Evolutionary conservation across 768 basidiomycete genomes (phyloP).

Genomic region (Chiua virens): DNA sequence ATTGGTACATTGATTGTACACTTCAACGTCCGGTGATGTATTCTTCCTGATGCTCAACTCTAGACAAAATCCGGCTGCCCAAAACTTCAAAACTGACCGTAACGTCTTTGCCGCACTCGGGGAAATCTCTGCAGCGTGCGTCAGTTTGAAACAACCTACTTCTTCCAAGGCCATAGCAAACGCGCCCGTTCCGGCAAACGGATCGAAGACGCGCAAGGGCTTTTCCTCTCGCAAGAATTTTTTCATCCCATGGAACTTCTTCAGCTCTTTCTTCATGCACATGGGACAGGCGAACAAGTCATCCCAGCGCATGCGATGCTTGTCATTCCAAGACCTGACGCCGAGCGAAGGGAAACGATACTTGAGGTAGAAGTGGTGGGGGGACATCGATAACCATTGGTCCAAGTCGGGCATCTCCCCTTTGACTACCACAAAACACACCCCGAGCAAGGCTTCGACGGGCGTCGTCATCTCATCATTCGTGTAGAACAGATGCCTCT

Average conservation of each 20-base stretch:
- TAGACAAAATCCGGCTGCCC: neutral
- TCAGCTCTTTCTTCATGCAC: conserved; percentile 38
- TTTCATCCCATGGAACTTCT: conserved; percentile 32
- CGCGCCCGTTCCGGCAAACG: conserved; percentile 53
- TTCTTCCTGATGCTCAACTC: conserved; percentile 35
- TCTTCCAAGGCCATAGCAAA: conserved; percentile 61
- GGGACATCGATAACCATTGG: conserved; percentile 52
- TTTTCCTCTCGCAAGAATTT: conserved; percentile 29
- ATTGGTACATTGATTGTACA: conserved; percentile 77
- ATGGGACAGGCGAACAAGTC: conserved; percentile 46
- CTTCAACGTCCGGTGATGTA: conserved; percentile 50
- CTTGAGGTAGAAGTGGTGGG: conserved; percentile 57
- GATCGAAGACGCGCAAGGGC: conserved; percentile 38
- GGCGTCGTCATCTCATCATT: conserved; percentile 38
- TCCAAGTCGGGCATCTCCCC: conserved; percentile 33
- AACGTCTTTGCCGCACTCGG: conserved; percentile 73
- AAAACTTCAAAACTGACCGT: conserved; percentile 39
- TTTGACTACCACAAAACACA: conserved; percentile 48
- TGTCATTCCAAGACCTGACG: conserved; percentile 39
- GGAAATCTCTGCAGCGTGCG: conserved; percentile 70
- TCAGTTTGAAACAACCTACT: conserved; percentile 55
- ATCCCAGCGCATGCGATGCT: conserved; percentile 28
- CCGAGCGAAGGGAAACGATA: conserved; percentile 48
- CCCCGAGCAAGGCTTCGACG: conserved; percentile 42
- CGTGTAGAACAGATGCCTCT: conserved; percentile 68